phyloP scores from a whole-genome alignment of 2,329 filamentous ascomycete genomes.

The Arthrobotrys entomopaga region DNA sequence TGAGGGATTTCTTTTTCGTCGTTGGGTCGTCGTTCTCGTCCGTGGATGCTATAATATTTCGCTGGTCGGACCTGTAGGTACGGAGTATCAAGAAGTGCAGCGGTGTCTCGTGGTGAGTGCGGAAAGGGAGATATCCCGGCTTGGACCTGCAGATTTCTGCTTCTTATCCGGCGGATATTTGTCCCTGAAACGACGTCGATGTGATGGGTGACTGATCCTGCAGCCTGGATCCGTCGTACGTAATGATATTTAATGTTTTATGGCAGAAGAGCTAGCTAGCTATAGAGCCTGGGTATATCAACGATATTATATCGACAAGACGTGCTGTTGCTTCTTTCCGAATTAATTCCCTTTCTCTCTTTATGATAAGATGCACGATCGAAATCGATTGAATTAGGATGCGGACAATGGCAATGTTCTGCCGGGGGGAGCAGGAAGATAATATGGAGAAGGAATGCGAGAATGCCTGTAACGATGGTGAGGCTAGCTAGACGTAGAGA shows the following conservation, averaged over 20 bases:
- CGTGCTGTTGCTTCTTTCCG: too few relatives aligned
- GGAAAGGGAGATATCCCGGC: conserved; percentile 55
- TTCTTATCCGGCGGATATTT: conserved; percentile 55
- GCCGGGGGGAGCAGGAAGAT: background rate
- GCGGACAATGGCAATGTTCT: too few relatives aligned
- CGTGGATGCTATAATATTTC: background rate
- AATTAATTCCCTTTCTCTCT: too few relatives aligned
- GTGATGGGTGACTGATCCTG: conserved; percentile 47
- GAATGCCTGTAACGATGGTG: conserved; percentile 27
- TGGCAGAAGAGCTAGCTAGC: background rate
- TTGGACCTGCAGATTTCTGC: conserved; percentile 55
- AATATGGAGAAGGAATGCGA: conserved; percentile 13
- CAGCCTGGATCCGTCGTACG: conserved; percentile 47
- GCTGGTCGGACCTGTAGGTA: too few relatives aligned
- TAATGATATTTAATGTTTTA: conserved; percentile 22
- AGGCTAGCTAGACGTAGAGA: conserved; percentile 11
- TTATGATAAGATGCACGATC: too few relatives aligned
- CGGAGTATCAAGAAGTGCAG: conserved; percentile 39
- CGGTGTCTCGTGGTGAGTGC: conserved; percentile 50
- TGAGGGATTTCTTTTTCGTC: conserved; percentile 47
- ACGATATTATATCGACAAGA: too few relatives aligned
- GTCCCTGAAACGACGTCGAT: conserved; percentile 52
- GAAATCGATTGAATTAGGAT: too few relatives aligned
- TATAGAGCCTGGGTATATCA: too few relatives aligned
- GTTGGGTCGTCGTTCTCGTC: conserved; percentile 8